Evolutionary conservation across 257 asterid genomes (phyloP).

Genomic region (Oldenlandia corymbosa): DNA sequence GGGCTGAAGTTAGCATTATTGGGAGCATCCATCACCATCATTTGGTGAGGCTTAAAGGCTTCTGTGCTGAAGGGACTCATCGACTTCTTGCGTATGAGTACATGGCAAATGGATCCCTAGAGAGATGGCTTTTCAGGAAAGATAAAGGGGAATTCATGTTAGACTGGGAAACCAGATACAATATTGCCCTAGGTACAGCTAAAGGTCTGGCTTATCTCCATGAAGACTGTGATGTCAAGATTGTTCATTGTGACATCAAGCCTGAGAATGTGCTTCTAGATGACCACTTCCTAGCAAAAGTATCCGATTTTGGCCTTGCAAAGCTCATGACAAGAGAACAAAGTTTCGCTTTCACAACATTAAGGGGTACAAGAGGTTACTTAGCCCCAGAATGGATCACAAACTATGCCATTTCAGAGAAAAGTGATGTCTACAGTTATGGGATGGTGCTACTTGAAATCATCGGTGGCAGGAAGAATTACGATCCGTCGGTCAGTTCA

Average conservation of each 20-base stretch:
- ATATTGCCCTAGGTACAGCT: conserved; percentile 78
- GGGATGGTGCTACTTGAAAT: conserved; percentile 94
- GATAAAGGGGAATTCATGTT: conserved; percentile 51
- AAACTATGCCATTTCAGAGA: conserved; percentile 86
- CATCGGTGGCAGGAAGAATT: conserved; percentile 79
- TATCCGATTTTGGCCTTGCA: conserved; percentile 83
- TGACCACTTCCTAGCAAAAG: conserved; percentile 63
- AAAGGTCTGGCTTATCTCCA: conserved; percentile 85
- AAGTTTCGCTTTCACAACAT: conserved; percentile 73
- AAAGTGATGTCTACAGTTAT: conserved; percentile 85
- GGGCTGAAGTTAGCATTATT: conserved; percentile 91
- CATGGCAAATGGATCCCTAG: conserved; percentile 89
- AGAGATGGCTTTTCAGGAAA: conserved; percentile 76
- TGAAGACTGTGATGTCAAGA: conserved; percentile 79
- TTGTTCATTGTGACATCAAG: conserved; percentile 81
- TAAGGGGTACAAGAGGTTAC: conserved; percentile 90
- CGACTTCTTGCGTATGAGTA: conserved; percentile 86
- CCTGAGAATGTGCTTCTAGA: conserved; percentile 88
- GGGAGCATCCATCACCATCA: conserved; percentile 95
- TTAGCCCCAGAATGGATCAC: conserved; percentile 99
- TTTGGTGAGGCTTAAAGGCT: conserved; percentile 77
- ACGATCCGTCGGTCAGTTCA: conserved; percentile 49
- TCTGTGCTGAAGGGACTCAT: conserved; percentile 84
- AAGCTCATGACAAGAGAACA: conserved; percentile 88
- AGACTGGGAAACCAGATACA: conserved; percentile 72